Conservation (phyloP, 805 yeast genomes). For the Candida khao-thaluensis region DNA sequence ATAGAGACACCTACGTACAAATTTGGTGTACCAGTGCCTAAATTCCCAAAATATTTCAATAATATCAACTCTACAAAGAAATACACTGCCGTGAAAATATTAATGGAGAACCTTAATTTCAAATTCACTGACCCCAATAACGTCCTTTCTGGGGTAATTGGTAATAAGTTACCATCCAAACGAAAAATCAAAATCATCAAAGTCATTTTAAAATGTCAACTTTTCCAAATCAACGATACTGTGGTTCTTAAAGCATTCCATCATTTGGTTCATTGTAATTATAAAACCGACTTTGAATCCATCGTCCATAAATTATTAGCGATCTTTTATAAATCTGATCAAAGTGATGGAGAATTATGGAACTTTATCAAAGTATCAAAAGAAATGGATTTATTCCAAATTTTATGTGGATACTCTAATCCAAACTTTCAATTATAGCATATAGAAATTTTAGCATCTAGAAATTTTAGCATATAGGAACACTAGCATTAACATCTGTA, state of each 20-base stretch:
- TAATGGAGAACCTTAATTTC: slow-evolving; percentile 10
- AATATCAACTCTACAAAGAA: neutral
- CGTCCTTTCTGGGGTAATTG: slow-evolving; percentile 1
- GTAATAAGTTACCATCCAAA: slow-evolving; percentile 1
- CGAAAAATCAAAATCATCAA: slow-evolving; percentile 7
- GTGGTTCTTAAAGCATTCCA: slow-evolving; percentile 6
- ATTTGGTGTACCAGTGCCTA: slow-evolving; percentile 9
- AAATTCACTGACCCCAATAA: slow-evolving; percentile 5
- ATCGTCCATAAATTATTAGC: slow-evolving; percentile 6
- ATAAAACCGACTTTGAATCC: slow-evolving; percentile 6
- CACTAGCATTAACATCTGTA: too few species aligned
- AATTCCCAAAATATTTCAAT: slow-evolving; percentile 8
- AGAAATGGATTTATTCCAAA: slow-evolving; percentile 8
- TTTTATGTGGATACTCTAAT: slow-evolving; percentile 10
- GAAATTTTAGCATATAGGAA: too few species aligned
- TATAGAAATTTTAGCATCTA: too few species aligned
- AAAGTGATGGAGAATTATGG: slow-evolving; percentile 10
- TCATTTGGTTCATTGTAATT: slow-evolving; percentile 1
- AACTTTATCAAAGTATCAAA: slow-evolving; percentile 6
- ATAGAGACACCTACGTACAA: slow-evolving; percentile 2
- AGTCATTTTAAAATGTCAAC: slow-evolving; percentile 4
- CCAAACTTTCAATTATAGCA: slow-evolving; percentile 9
- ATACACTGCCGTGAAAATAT: slow-evolving; percentile 3
- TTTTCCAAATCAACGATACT: slow-evolving; percentile 4
- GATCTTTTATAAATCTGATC: slow-evolving; percentile 7